phyloP scores from a whole-genome alignment of 2,329 filamentous ascomycete genomes.

The Ascochyta pisi region DNA sequence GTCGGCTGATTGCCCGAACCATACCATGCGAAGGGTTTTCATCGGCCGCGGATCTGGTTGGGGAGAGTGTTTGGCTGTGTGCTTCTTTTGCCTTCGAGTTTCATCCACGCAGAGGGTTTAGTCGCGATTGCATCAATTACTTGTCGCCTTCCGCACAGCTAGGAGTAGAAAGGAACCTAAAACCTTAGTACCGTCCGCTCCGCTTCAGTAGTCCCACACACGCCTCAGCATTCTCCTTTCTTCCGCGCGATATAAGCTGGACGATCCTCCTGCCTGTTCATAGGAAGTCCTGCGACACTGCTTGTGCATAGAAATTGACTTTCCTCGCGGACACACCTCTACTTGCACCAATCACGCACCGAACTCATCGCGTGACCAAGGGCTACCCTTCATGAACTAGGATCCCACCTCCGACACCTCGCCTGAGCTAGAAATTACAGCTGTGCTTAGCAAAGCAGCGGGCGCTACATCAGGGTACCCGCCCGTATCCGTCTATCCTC shows the following conservation, averaged over 20 bases:
- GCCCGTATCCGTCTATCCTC: conserved; percentile 9
- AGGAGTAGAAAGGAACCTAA: conserved; percentile 3
- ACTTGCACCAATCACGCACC: conserved; percentile 1
- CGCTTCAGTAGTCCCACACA: conserved; percentile 18
- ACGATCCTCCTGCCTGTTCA: conserved; percentile 3
- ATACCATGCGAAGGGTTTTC: conserved; percentile 10
- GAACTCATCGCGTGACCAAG: conserved; percentile 8
- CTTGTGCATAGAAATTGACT: background rate
- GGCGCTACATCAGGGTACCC: conserved; percentile 13
- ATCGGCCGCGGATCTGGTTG: conserved; percentile 14
- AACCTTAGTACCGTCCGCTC: conserved; percentile 14
- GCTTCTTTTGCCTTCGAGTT: conserved; percentile 9
- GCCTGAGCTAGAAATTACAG: conserved; percentile 5
- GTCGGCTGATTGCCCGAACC: conserved; percentile 11
- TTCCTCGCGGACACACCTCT: background rate
- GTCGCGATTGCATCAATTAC: background rate
- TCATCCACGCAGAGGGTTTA: background rate
- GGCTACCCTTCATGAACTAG: conserved; percentile 8
- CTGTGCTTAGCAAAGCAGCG: conserved; percentile 13
- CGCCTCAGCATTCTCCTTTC: conserved; percentile 14
- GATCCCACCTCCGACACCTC: background rate
- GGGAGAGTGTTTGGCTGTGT: background rate
- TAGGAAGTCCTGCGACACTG: background rate
- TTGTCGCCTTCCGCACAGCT: conserved; percentile 1
- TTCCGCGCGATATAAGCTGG: conserved; percentile 9